Evolutionary conservation across 2,329 filamentous ascomycete genomes (phyloP).

Genomic region (Chaetomiaceae sp.): DNA sequence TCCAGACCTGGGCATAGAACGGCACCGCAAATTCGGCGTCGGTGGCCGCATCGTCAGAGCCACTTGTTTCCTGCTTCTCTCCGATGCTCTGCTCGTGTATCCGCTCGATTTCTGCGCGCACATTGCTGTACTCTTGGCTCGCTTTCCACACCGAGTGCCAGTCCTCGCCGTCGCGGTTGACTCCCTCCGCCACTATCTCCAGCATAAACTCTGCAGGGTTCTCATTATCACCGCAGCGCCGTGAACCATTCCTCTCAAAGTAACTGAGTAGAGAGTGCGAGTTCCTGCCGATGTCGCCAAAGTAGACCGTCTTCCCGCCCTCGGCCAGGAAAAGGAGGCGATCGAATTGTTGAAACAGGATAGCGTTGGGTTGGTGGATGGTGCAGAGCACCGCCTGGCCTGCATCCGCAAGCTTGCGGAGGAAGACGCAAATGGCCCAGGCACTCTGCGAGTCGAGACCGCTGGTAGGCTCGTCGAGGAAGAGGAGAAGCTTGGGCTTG

Average conservation of each 20-base stretch:
- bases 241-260: constrained; percentile 59
- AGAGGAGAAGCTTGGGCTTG: constrained; percentile 55
- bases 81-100: constrained; percentile 43
- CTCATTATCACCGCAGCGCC: constrained; percentile 54
- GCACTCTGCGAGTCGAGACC: constrained; percentile 70
- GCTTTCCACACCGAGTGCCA: constrained; percentile 66
- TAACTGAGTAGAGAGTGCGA: constrained; percentile 53
- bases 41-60: constrained; percentile 15
- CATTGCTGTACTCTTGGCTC: constrained; percentile 46
- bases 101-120: constrained; percentile 59
- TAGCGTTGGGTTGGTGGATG: constrained; percentile 47
- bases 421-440: constrained; percentile 65
- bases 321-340: constrained; percentile 57
- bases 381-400: constrained; percentile 49
- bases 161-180: constrained; percentile 42
- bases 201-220: constrained; percentile 78
- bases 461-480: constrained; percentile 70
- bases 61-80: neutral
- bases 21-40: constrained; percentile 73
- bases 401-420: constrained; percentile 58
- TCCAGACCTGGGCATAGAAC: constrained; percentile 59
- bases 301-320: constrained; percentile 65
- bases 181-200: constrained; percentile 43
- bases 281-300: constrained; percentile 60
- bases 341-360: constrained; percentile 50